Percentiles rank a stretch among this genome's conserved stretches.
Evolutionary conservation across 139 green algal genomes (phyloP).

Genomic region (Edaphochlamys debaryana): DNA sequence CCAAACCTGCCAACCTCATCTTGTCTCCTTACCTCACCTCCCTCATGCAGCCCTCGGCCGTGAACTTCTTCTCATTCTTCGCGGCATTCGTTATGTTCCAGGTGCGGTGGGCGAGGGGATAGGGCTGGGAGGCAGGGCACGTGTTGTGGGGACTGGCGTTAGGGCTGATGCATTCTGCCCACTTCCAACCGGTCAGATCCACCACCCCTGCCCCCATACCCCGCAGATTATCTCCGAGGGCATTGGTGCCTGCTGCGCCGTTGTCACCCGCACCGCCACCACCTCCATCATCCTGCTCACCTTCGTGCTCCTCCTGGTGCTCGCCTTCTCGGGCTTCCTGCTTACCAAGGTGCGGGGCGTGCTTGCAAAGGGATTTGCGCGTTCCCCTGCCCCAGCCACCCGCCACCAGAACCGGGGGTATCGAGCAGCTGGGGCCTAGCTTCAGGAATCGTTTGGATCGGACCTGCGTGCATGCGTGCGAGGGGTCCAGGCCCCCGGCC

Average conservation of each 20-base stretch:
- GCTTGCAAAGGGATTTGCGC: no score
- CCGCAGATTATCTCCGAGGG: constrained; percentile 54
- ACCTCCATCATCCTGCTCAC: constrained; percentile 61
- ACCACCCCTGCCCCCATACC: neutral
- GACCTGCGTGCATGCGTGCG: neutral
- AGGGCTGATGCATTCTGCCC: no score
- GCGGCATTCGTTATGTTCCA: constrained; percentile 57
- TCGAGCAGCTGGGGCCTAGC: no score
- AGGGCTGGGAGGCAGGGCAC: no score
- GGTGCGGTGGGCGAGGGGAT: constrained; percentile 14
- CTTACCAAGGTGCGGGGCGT: constrained; percentile 33
- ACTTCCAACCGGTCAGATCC: no score
- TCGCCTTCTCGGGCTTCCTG: constrained; percentile 73
- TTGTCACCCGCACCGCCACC: constrained; percentile 55
- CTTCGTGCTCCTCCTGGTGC: constrained; percentile 70
- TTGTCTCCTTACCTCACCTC: no score
- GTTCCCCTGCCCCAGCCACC: neutral
- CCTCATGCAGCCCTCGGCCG: constrained; percentile 16
- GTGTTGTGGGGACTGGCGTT: no score
- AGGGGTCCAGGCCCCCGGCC: no score
- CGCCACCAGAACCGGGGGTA: no score
- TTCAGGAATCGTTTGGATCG: no score
- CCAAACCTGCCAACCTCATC: no score
- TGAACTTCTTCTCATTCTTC: constrained; percentile 56
- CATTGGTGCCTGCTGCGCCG: constrained; percentile 60